A percentile compares a stretch with the other conserved stretches of the same genome.
Conservation (phyloP, 352 stramenopile species). For the Aphanomyces euteiches region DNA sequence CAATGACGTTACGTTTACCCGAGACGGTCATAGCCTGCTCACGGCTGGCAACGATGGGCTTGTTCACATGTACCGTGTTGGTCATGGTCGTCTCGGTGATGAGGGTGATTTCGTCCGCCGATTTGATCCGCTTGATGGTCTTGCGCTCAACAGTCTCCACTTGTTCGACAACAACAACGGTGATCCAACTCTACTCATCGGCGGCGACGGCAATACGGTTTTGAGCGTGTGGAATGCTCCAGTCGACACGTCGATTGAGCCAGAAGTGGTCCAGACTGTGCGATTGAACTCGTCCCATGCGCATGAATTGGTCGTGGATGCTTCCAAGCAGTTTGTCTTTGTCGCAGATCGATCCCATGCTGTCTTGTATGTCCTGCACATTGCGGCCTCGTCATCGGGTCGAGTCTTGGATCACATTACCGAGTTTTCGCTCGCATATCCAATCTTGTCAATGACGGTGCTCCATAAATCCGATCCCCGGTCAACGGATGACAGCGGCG, state of each 20-base stretch:
- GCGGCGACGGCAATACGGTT: conserved; percentile 61
- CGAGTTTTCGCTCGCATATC: conserved; percentile 73
- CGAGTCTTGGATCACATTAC: conserved; percentile 73
- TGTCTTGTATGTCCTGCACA: conserved; percentile 64
- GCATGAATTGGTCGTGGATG: conserved; percentile 67
- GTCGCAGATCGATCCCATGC: conserved; percentile 63
- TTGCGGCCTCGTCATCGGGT: conserved; percentile 40
- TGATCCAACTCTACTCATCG: conserved; percentile 51
- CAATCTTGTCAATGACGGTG: conserved; percentile 69
- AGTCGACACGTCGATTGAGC: conserved; percentile 51
- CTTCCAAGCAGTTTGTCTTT: conserved; percentile 69
- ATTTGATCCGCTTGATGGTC: conserved; percentile 72
- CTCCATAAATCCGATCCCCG: conserved; percentile 41
- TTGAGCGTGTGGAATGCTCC: conserved; percentile 58
- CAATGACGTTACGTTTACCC: conserved; percentile 74
- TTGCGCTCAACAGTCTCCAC: conserved; percentile 63
- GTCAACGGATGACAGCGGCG: conserved; percentile 28
- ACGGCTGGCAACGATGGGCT: conserved; percentile 71
- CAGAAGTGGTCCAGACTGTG: conserved; percentile 62
- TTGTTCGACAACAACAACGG: conserved; percentile 59
- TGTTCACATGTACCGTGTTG: conserved; percentile 74
- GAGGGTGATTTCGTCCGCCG: conserved; percentile 64
- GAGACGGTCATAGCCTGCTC: conserved; percentile 50
- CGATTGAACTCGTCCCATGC: conserved; percentile 41
- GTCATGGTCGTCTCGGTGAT: conserved; percentile 44